Conservation (phyloP, 164 flowering plant genomes). For the Dillenia turbinata region DNA sequence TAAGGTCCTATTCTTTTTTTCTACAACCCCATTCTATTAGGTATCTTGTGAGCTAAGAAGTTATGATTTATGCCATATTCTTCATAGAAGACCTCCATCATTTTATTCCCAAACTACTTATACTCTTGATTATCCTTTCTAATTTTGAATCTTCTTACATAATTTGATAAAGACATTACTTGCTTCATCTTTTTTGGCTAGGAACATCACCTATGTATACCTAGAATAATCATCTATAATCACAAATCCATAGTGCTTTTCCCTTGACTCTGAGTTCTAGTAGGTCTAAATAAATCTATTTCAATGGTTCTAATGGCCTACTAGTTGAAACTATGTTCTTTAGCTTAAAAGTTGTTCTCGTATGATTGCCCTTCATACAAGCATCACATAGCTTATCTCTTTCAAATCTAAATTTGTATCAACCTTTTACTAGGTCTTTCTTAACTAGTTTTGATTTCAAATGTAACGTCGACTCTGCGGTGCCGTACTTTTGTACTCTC, state of each 20-base stretch:
- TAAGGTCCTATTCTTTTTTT: not conserved
- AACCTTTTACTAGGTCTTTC: too few species aligned
- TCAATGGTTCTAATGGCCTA: not conserved
- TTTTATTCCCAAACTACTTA: not conserved
- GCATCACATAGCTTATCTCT: not conserved
- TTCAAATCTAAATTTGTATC: too few species aligned
- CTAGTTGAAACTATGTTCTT: not conserved
- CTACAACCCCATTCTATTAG: not conserved
- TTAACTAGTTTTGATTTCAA: too few species aligned
- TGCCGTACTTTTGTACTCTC: too few species aligned
- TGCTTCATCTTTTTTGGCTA: not conserved
- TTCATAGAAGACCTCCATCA: not conserved
- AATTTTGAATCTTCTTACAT: not conserved
- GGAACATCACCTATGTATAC: not conserved
- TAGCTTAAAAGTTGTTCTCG: not conserved
- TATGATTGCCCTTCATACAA: not conserved
- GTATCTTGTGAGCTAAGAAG: not conserved
- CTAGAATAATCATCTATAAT: not conserved
- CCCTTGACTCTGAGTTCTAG: not conserved
- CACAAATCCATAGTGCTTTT: too few species aligned
- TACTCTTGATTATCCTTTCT: not conserved
- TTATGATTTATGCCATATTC: not conserved
- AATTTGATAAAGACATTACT: too few species aligned
- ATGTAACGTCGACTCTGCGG: too few species aligned
- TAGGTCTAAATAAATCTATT: too few species aligned